Evolutionary conservation across 495 filamentous ascomycete genomes (phyloP).

Genomic region (Penicillium odoratum): DNA sequence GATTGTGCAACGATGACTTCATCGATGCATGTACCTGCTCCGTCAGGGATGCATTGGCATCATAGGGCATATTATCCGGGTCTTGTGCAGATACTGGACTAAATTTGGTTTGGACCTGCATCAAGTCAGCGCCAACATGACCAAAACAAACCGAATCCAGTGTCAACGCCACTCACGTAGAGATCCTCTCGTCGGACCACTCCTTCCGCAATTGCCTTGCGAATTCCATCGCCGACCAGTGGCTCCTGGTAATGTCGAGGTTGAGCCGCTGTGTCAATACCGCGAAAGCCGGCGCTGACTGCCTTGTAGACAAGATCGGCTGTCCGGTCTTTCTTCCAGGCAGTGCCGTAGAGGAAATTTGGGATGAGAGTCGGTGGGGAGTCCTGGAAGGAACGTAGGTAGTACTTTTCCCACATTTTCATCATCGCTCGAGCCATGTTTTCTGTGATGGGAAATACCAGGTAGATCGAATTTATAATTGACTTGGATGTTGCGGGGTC

Average conservation of each 20-base stretch:
- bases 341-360: conserved; percentile 75
- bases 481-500: background rate
- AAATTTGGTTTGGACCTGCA: conserved; percentile 80
- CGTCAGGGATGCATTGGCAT: conserved; percentile 47
- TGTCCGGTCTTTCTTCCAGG: conserved; percentile 80
- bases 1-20: conserved; percentile 65
- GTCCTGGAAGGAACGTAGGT: conserved; percentile 32
- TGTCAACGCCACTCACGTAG: conserved; percentile 47
- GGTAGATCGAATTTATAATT: background rate
- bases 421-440: conserved; percentile 30
- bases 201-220: conserved; percentile 55
- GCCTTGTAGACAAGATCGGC: conserved; percentile 67
- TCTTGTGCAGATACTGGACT: conserved; percentile 63
- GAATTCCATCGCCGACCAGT: conserved; percentile 66
- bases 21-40: conserved; percentile 68
- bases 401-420: conserved; percentile 38
- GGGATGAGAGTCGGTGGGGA: conserved; percentile 41
- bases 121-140: conserved; percentile 1
- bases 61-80: conserved; percentile 59
- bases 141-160: background rate
- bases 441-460: background rate
- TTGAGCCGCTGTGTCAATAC: conserved; percentile 77
- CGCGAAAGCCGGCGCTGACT: conserved; percentile 68
- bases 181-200: conserved; percentile 60
- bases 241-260: conserved; percentile 77